Percentiles rank a stretch among this genome's conserved stretches.
Conservation (phyloP, 2,329 filamentous ascomycete genomes). For the Podosphaera fusca region DNA sequence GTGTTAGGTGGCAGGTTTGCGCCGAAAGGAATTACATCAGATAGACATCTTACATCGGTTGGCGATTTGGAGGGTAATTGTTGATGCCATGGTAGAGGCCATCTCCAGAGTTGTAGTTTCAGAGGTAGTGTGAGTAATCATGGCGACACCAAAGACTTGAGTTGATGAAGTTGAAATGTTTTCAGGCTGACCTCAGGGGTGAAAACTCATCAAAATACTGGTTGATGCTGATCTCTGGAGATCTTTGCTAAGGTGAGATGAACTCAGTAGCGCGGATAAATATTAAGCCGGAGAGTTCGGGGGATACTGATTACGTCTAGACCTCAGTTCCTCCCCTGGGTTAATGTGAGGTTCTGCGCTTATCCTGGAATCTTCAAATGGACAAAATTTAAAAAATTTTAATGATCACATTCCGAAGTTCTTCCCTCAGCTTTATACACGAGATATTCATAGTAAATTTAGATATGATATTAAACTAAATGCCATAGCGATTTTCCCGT, state of each 20-base stretch:
- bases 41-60: slow-evolving; percentile 7
- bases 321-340: too few relatives aligned
- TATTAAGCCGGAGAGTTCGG: too few relatives aligned
- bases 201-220: background rate
- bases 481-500: too few relatives aligned
- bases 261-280: too few relatives aligned
- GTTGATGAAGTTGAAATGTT: background rate
- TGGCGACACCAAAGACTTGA: background rate
- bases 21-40: background rate
- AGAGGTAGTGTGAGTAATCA: background rate
- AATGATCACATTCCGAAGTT: too few relatives aligned
- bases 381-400: too few relatives aligned
- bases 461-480: too few relatives aligned
- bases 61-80: slow-evolving; percentile 6
- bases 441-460: too few relatives aligned
- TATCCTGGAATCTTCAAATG: too few relatives aligned
- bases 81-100: background rate
- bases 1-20: slow-evolving; percentile 1
- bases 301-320: too few relatives aligned
- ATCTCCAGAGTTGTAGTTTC: background rate
- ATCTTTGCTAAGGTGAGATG: background rate
- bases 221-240: background rate
- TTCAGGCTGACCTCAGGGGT: background rate
- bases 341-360: too few relatives aligned
- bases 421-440: too few relatives aligned